These are phyloP conservation scores for Penicillium rolfsii DNA, from an alignment of 2,329 filamentous ascomycete genomes.

Conservation along the genomic window DNA sequence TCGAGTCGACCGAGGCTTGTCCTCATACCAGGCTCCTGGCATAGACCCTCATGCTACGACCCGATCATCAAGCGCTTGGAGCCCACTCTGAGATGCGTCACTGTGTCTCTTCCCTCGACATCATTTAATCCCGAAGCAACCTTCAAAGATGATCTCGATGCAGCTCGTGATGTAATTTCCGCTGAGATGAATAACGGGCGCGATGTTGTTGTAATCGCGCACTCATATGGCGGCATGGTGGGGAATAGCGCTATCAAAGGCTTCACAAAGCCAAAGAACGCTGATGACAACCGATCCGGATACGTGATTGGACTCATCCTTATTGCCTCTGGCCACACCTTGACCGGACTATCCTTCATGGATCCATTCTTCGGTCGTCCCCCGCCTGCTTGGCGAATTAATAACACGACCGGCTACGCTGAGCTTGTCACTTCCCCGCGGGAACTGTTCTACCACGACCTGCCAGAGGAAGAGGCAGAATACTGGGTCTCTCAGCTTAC, in stretches of 20 bases:
- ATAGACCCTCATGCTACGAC: conserved; percentile 45
- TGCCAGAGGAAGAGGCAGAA: conserved; percentile 49
- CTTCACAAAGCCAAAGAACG: conserved; percentile 35
- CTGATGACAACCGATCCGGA: conserved; percentile 29
- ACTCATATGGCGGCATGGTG: conserved; percentile 56
- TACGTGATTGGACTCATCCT: conserved; percentile 51
- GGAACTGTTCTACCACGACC: conserved; percentile 57
- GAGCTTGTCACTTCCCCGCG: conserved; percentile 43
- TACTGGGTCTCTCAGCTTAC: conserved; percentile 49
- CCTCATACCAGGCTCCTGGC: conserved; percentile 56
- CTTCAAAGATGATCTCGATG: conserved; percentile 50
- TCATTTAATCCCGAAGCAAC: conserved; percentile 39
- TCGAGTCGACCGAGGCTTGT: conserved; percentile 42
- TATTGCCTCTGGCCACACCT: conserved; percentile 51
- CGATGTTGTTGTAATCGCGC: conserved; percentile 53
- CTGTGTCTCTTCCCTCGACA: conserved; percentile 48
- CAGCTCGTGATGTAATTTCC: conserved; percentile 42
- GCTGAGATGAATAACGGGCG: conserved; percentile 42
- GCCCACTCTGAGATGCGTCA: conserved; percentile 37
- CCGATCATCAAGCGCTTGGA: conserved; percentile 43
- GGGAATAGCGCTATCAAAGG: conserved; percentile 53
- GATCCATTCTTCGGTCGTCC: conserved; percentile 48
- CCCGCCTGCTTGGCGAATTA: conserved; percentile 48
- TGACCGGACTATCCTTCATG: conserved; percentile 47
- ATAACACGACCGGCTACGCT: conserved; percentile 48